Conservation (phyloP, 805 yeast genomes). For the Metahyphopichia silvanorum region DNA sequence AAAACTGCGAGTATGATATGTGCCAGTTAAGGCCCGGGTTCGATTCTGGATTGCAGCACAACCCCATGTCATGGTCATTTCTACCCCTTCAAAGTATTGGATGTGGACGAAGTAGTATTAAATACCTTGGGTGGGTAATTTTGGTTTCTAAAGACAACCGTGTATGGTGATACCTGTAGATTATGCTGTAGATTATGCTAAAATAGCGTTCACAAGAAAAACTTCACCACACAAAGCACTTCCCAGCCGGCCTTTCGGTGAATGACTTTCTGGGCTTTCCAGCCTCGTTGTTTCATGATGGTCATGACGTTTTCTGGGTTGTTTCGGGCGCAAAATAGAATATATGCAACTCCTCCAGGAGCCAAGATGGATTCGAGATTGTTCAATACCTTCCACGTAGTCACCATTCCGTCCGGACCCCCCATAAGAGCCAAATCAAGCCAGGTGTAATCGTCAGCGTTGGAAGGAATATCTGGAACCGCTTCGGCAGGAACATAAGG, state of each 20-base stretch:
- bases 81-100: background rate
- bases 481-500: constrained; percentile 91
- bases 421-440: constrained; percentile 88
- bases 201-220: too few species aligned
- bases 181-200: too few species aligned
- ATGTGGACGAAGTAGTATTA: too few species aligned
- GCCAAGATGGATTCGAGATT: constrained; percentile 52
- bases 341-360: constrained; percentile 70
- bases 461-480: constrained; percentile 59
- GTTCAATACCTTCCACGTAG: constrained; percentile 65
- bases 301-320: constrained; percentile 62
- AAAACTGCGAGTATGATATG: background rate
- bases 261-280: constrained; percentile 54
- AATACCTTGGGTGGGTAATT: too few species aligned
- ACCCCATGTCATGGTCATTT: too few species aligned
- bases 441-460: constrained; percentile 58
- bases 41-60: background rate
- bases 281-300: constrained; percentile 45
- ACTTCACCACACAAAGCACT: constrained; percentile 71
- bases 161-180: too few species aligned
- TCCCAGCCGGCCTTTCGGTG: constrained; percentile 95
- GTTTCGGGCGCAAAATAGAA: constrained; percentile 89
- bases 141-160: too few species aligned
- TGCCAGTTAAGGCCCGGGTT: background rate
- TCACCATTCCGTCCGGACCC: constrained; percentile 86